Base-by-base conservation (phyloP, 2,329 filamentous ascomycete genomes). In the Xylariaceae sp. region DNA sequence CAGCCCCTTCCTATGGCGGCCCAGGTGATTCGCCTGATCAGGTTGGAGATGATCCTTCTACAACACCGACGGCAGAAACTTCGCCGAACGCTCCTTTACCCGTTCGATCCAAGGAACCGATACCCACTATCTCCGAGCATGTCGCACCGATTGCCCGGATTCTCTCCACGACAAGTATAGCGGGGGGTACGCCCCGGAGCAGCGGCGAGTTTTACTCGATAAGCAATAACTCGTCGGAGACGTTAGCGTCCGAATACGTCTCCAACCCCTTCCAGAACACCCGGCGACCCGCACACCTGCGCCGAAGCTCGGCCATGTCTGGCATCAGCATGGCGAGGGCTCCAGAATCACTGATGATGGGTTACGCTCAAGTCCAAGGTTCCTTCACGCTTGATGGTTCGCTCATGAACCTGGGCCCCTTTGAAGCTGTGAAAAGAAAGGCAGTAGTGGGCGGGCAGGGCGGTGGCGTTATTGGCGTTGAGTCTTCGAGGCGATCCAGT, bases 361-460 rank as follows among this genome's bases (percentile, higher is more conserved):
- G 89, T 0, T 98, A 94, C 63, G 90, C 87, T 3, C 92, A 98
- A 54, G 78, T 97, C 2, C 85, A 88, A 61, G 92, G 92, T 3
- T 89, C 86, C 0, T 98, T 98, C 53, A 88, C 81, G 0, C 67
- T 98, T 5, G 92, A 98, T 57, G 88, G 88, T 1, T 95, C 92
- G 2, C 68, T 98, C 15, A 81, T 98, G 43, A 90, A 94, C 53
- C 81, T 94, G 27, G 80, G 80, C 0, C 86, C 86, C 0, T 98
- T 98, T 54, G 92, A 98, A 57, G 87, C 94, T 54, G 89, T 97
- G 27, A 98, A 98, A 62, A 78, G 89, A 43, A 96, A 94, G 64
- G 89, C 86, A 2, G 88, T 94, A 5, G 78, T 95, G 4, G 87
- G 88, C 34, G 85, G 85, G 1, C 88, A 94, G 55, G 87, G 86